Base-by-base conservation (phyloP, 495 filamentous ascomycete genomes). In the Neohortaea acidophila region DNA sequence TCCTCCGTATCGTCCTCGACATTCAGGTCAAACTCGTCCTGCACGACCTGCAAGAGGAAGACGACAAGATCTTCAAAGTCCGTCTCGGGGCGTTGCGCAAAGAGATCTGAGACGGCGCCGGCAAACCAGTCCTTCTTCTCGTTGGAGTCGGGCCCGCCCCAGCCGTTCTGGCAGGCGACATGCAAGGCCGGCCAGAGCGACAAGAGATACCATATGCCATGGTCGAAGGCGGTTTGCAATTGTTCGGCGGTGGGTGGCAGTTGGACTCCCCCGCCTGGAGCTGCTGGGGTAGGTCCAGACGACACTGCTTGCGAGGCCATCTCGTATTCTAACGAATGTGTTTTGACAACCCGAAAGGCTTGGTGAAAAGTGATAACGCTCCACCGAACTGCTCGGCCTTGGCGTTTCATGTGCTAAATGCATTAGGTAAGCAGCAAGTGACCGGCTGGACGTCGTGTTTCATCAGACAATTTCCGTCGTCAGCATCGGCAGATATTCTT, bases 121-220 rank as follows among this genome's bases (percentile, higher is more conserved):
- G 81, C 86, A 51, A 97, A 81, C 87, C 87, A 94, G 67, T 89
- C 89, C 40, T 85, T 79, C 62, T 96, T 96, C 59, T 87, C 84
- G 34, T 61, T 51, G 21, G 74, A 79, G 41, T 82, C 77, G n/a
- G 81, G 69, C 0, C 89, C 89, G 54, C 89, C 89, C 79, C 84
- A 93, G 54, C 73, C 65, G 51, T 79, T 81, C 50, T 75, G 69
- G n/a, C 93, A 79, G 33, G 89, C 86, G 39, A 92, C 75, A 21
- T 74, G 79, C 27, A 97, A 77, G 4, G 81, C 77, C 3, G 77
- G 73, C 89, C 91, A 97, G 54, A 72, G 66, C 68, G 82, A 68
- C 31, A 94, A 69, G 15, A 73, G 59, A 44, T 87, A 73, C 38
- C 83, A 79, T 44, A 92, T 75, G 45, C 71, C 81, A 49, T 84